These are phyloP conservation scores for Puccinia triticina DNA, from an alignment of 1,284 basidiomycete species.

Conservation along the genomic window DNA sequence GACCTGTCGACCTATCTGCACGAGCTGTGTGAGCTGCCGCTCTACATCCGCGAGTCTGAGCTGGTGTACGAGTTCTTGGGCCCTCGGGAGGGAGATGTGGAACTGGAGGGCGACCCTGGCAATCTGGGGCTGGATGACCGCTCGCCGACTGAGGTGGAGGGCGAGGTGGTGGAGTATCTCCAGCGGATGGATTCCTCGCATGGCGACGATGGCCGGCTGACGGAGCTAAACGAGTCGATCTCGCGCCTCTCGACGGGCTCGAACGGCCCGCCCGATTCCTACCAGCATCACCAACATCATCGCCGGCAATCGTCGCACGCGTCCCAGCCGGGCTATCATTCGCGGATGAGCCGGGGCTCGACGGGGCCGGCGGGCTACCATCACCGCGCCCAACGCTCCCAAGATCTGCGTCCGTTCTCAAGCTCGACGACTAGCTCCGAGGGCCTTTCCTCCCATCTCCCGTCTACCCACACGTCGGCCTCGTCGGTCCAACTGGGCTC, in stretches of 20 bases:
- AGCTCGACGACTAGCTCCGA: slow-evolving; percentile 42
- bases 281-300: background rate
- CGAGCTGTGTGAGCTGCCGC: slow-evolving; percentile 72
- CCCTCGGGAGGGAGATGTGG: slow-evolving; percentile 81
- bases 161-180: slow-evolving; percentile 44
- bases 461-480: slow-evolving; percentile 22
- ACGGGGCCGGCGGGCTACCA: background rate
- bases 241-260: slow-evolving; percentile 20
- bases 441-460: background rate
- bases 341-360: background rate
- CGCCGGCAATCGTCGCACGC: slow-evolving; percentile 47
- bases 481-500: slow-evolving; percentile 4
- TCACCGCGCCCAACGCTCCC: slow-evolving; percentile 1
- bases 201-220: background rate
- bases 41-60: slow-evolving; percentile 77
- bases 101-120: slow-evolving; percentile 65
- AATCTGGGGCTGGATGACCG: slow-evolving; percentile 63
- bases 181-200: slow-evolving; percentile 27
- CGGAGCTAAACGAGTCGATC: slow-evolving; percentile 9
- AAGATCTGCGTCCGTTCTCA: slow-evolving; percentile 29
- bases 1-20: slow-evolving; percentile 89
- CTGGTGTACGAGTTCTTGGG: slow-evolving; percentile 84
- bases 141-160: slow-evolving; percentile 33
- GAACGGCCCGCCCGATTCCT: background rate
- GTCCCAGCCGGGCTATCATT: slow-evolving; percentile 20